Evolutionary conservation across 257 asterid genomes (phyloP).

Genomic region (Handroanthus guayacan): DNA sequence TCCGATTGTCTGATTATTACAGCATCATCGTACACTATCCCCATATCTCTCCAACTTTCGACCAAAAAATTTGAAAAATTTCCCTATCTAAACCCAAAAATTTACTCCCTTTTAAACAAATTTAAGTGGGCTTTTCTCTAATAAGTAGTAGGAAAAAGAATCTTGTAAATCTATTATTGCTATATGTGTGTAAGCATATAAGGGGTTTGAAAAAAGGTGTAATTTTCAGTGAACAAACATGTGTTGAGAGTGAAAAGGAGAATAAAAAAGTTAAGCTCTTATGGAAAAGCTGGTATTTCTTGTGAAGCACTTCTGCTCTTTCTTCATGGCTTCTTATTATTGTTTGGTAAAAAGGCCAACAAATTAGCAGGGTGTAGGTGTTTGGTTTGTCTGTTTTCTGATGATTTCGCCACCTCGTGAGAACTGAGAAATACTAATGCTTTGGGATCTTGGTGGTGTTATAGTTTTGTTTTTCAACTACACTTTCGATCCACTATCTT

Average conservation of each 20-base stretch:
- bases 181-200: slow-evolving; percentile 27
- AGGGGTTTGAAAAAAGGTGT: slow-evolving; percentile 30
- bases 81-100: slow-evolving; percentile 1
- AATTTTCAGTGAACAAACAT: slow-evolving; percentile 52
- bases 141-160: neutral
- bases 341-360: neutral
- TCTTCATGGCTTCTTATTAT: neutral
- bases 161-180: slow-evolving; percentile 2
- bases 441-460: no score
- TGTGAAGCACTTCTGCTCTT: neutral
- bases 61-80: slow-evolving; percentile 31
- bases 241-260: slow-evolving; percentile 42
- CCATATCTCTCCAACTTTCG: slow-evolving; percentile 47
- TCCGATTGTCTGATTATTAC: slow-evolving; percentile 72
- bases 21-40: slow-evolving; percentile 72
- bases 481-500: no score
- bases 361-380: slow-evolving; percentile 16
- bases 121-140: slow-evolving; percentile 17
- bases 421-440: neutral
- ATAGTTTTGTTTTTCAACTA: no score
- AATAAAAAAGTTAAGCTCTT: neutral
- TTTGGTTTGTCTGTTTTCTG: slow-evolving; percentile 2
- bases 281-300: neutral
- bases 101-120: slow-evolving; percentile 7
- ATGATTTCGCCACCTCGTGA: slow-evolving; percentile 20